Percentiles rank a stretch among this genome's conserved stretches.
These are phyloP conservation scores for Strobilomyces dryophilus DNA, from an alignment of 768 basidiomycete genomes.

Conservation along the genomic window DNA sequence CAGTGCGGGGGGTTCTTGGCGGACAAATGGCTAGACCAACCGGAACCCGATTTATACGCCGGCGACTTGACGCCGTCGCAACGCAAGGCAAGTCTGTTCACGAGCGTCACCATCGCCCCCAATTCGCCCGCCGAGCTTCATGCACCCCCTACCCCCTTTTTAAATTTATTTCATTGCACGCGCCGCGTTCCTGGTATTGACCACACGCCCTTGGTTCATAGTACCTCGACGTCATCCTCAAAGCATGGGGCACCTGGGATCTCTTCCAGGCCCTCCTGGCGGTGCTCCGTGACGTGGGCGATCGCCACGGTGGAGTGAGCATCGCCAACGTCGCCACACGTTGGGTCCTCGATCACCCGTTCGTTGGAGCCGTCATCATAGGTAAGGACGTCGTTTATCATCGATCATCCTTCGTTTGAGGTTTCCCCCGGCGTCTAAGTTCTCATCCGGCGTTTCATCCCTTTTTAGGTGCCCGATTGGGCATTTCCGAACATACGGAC, in stretches of 20 bases:
- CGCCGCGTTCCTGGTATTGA: neutral
- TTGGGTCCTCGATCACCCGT: slow-evolving; percentile 77
- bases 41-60: slow-evolving; percentile 70
- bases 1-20: slow-evolving; percentile 84
- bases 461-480: slow-evolving; percentile 60
- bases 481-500: slow-evolving; percentile 66
- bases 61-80: slow-evolving; percentile 74
- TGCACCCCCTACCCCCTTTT: neutral
- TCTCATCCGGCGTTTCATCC: neutral
- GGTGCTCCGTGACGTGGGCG: slow-evolving; percentile 58
- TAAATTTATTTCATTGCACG: neutral
- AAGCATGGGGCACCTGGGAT: slow-evolving; percentile 74
- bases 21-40: slow-evolving; percentile 65
- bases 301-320: slow-evolving; percentile 60
- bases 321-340: slow-evolving; percentile 78
- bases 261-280: slow-evolving; percentile 66
- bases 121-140: neutral
- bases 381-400: slow-evolving; percentile 36
- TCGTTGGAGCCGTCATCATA: slow-evolving; percentile 76
- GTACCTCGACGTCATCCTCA: slow-evolving; percentile 82
- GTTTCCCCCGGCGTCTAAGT: neutral
- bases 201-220: slow-evolving; percentile 25
- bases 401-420: neutral
- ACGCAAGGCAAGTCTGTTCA: slow-evolving; percentile 53
- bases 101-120: too few relatives aligned